These are phyloP conservation scores for Epichloe gansuensis DNA, from an alignment of 2,329 filamentous ascomycete species.

Conservation along the genomic window DNA sequence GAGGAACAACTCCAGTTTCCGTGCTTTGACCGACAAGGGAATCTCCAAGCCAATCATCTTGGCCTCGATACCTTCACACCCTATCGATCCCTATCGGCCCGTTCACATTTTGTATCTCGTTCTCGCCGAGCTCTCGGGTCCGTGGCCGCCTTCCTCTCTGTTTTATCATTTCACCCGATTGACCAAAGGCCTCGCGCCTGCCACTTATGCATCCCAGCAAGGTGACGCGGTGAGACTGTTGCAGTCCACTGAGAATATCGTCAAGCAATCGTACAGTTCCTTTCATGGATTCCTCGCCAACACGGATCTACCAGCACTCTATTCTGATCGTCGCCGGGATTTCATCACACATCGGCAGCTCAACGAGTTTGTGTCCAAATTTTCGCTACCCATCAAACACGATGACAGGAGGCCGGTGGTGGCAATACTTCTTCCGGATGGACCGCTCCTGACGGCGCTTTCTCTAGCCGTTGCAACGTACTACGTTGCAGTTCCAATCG, in stretches of 20 bases:
- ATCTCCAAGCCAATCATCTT: not conserved
- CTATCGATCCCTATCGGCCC: constrained; percentile 3
- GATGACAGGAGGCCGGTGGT: not conserved
- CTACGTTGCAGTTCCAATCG: constrained; percentile 10
- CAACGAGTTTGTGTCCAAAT: not conserved
- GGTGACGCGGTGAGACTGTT: constrained; percentile 2
- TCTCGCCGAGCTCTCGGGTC: constrained; percentile 2
- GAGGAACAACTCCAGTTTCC: not conserved
- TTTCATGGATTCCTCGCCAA: not conserved
- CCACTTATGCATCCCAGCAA: constrained; percentile 1
- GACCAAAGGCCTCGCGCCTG: not conserved
- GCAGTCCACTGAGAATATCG: constrained; percentile 1
- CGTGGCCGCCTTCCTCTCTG: constrained; percentile 1
- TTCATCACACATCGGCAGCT: constrained; percentile 2
- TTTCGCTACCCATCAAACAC: not conserved
- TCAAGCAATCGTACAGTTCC: constrained; percentile 2
- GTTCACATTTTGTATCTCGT: constrained; percentile 5
- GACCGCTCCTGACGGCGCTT: constrained; percentile 10
- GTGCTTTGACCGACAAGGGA: not conserved
- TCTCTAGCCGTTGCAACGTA: constrained; percentile 10
- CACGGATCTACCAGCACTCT: not conserved
- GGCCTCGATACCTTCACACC: constrained; percentile 2
- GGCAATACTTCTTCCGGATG: constrained; percentile 9
- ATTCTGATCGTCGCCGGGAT: not conserved
- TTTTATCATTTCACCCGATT: constrained; percentile 4